These are phyloP conservation scores for Fusarium floridanum DNA, from an alignment of 2,329 filamentous ascomycete species.

Conservation along the genomic window DNA sequence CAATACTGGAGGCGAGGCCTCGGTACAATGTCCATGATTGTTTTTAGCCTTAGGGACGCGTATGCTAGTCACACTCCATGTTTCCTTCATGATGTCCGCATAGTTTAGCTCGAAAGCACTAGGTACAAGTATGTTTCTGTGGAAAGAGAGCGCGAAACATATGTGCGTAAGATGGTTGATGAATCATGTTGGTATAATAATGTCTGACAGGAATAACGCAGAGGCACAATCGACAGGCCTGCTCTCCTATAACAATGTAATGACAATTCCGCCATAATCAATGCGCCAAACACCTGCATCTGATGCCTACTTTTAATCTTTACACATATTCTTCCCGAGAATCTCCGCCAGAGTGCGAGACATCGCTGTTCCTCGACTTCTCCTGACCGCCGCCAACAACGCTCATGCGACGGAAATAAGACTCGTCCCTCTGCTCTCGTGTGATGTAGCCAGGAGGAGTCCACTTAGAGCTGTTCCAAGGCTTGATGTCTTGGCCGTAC, in stretches of 20 bases:
- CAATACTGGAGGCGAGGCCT: not conserved
- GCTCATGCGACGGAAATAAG: slow-evolving; percentile 41
- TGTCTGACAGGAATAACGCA: not conserved
- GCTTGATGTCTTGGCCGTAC: slow-evolving; percentile 73
- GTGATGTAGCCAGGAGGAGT: slow-evolving; percentile 60
- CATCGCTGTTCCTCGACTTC: slow-evolving; percentile 40
- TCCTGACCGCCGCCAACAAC: slow-evolving; percentile 10
- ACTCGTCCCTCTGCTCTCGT: slow-evolving; percentile 53
- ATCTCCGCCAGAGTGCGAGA: slow-evolving; percentile 37
- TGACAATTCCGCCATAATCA: slow-evolving; percentile 16
- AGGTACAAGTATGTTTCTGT: not conserved
- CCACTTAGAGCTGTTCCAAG: slow-evolving; percentile 71
- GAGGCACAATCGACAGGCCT: not conserved
- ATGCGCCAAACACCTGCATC: slow-evolving; percentile 32
- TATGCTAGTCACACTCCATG: not conserved
- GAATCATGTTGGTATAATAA: not conserved
- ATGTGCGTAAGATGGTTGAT: not conserved
- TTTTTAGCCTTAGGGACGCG: not conserved
- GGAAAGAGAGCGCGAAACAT: not conserved
- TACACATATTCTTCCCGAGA: slow-evolving; percentile 37
- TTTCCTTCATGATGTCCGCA: not conserved
- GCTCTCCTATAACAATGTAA: slow-evolving; percentile 21
- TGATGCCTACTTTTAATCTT: not conserved
- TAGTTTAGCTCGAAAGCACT: not conserved
- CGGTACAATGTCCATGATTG: not conserved